Evolutionary conservation across 768 basidiomycete species (phyloP).

Genomic region (Roridomyces roridus): DNA sequence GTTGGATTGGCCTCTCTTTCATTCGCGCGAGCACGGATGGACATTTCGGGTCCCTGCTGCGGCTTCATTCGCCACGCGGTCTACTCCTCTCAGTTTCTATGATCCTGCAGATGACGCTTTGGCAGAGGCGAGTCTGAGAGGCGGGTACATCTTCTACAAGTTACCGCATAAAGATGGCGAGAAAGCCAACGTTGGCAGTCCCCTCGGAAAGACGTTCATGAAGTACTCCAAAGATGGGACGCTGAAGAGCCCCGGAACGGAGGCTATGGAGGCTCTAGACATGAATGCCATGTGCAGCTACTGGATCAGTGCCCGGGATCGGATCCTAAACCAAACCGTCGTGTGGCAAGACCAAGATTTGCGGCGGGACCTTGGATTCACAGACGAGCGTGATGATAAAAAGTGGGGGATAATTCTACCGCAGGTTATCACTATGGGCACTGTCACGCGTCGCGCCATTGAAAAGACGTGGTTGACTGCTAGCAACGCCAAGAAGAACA

Average conservation of each 20-base stretch:
- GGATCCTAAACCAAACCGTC: conserved; percentile 92
- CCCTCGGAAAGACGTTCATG: conserved; percentile 88
- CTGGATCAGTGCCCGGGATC: conserved; percentile 94
- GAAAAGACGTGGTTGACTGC: conserved; percentile 99
- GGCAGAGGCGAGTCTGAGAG: conserved; percentile 51
- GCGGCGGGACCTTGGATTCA: conserved; percentile 59
- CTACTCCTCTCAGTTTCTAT: conserved; percentile 59
- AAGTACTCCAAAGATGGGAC: conserved; percentile 88
- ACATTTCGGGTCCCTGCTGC: conserved; percentile 75
- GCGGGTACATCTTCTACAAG: conserved; percentile 80
- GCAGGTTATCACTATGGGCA: conserved; percentile 98
- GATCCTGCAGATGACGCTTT: conserved; percentile 68
- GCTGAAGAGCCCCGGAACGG: conserved; percentile 79
- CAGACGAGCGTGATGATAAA: conserved; percentile 33
- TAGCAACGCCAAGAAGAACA: conserved; percentile 96
- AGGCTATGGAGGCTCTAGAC: conserved; percentile 84
- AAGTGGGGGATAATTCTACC: conserved; percentile 94
- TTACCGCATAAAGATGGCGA: conserved; percentile 97
- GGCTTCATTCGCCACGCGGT: conserved; percentile 51
- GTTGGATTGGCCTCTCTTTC: conserved; percentile 84
- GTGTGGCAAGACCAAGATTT: conserved; percentile 68
- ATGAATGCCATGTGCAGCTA: conserved; percentile 96
- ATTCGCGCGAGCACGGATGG: conserved; percentile 92
- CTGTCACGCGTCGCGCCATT: conserved; percentile 95
- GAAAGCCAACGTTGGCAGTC: conserved; percentile 92